Base-by-base conservation (phyloP, 192 early-diverging fungal genomes). In the Coemansia sp. region DNA sequence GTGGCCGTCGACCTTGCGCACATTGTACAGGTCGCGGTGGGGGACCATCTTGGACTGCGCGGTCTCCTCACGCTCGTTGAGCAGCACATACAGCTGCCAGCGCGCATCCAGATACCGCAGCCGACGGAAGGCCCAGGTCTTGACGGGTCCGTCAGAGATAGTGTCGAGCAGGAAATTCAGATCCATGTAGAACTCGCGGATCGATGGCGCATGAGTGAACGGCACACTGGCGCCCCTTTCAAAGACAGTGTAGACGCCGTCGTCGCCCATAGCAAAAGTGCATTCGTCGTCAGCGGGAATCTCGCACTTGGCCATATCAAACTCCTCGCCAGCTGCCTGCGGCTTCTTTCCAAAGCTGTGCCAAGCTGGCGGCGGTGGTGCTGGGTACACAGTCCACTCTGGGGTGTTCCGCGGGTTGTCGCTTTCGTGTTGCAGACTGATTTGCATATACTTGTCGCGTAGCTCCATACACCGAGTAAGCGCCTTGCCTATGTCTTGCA, bases 1-100 rank as follows among this genome's bases (percentile, higher is more conserved):
- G 87, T 98, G 96, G 0, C 94, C 96, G 80, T 98, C 96, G 16
- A 98, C 95, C 73, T 98, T 98, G 59, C 96, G 92, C 54, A 98
- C 95, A 67, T 98, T 98, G 88, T 98, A 98, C 75, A 97, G 94
- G 77, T 98, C 96, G 66, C 96, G 87, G 70, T 96, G 96, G 2
- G 96, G 93, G 13, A 97, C 95, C 57, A 90, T 85, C 85, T 98
- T 97, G 57, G 92, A 88, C 69, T 96, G 94, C n/a, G 94, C 90
- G 27, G 96, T 89, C 82, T 98, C 97, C 63, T 96, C 91, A 87
- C 93, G 95, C 78, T 98, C 97, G 76, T 96, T 96, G 40, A 97
- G 75, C 29, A 98, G 79, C 24, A 89, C 84, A 80, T 96, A 97
- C 90, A 98, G 93, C 74, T 93, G 89, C 90, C 96, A 98, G 77